Evolutionary conservation across 192 early-diverging fungal genomes (phyloP).

Genomic region (Lunasporangiospora selenospora): DNA sequence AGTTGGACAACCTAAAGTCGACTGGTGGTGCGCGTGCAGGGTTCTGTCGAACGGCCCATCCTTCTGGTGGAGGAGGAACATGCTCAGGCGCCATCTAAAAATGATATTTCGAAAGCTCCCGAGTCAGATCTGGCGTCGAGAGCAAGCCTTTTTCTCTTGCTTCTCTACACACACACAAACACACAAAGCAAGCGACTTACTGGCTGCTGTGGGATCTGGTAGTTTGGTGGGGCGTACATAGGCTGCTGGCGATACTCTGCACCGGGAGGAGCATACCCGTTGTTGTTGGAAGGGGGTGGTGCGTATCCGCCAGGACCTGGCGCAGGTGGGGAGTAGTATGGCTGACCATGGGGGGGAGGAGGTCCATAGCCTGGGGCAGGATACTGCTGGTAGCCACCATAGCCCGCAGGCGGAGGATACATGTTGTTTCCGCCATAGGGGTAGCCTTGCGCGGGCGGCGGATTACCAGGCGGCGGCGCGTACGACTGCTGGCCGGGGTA

Average conservation of each 20-base stretch:
- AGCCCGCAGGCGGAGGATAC: too few relatives aligned
- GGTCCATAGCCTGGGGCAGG: too few relatives aligned
- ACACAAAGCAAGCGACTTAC: constrained; percentile 4
- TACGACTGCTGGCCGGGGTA: constrained; percentile 3
- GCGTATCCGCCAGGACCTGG: constrained; percentile 6
- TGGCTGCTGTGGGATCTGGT: constrained; percentile 20
- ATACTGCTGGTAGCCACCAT: too few relatives aligned
- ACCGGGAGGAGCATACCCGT: constrained; percentile 9
- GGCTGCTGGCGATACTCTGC: too few relatives aligned
- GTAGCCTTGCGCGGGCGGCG: too few relatives aligned
- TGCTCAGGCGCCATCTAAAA: constrained; percentile 9
- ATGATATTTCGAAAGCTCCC: constrained; percentile 7
- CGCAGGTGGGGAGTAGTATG: constrained; percentile 20
- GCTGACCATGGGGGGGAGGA: too few relatives aligned
- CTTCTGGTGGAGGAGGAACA: constrained; percentile 21
- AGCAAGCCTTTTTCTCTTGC: background rate
- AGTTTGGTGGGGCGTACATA: constrained; percentile 3
- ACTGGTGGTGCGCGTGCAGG: constrained; percentile 23
- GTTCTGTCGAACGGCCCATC: constrained; percentile 18
- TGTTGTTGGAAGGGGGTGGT: background rate
- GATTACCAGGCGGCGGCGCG: constrained; percentile 10
- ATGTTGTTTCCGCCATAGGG: too few relatives aligned
- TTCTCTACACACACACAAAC: too few relatives aligned
- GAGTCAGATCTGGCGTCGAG: constrained; percentile 4
- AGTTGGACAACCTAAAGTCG: constrained; percentile 58